These are phyloP conservation scores for Lolium perenne DNA, from an alignment of 176 grass and related monocot genomes.

Conservation along the genomic window DNA sequence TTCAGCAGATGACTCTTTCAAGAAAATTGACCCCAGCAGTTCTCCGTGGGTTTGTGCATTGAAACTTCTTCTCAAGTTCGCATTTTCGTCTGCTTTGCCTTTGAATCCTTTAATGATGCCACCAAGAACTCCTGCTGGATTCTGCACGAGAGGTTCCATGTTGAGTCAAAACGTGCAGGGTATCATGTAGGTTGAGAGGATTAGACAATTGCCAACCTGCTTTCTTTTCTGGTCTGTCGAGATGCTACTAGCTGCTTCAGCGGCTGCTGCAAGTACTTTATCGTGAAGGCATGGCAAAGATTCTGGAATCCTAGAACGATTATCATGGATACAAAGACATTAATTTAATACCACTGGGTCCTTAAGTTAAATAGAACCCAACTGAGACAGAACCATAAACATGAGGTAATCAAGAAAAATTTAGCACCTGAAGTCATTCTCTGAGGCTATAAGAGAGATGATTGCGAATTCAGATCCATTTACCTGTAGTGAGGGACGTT, in stretches of 20 bases:
- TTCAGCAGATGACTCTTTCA: slow-evolving; percentile 59
- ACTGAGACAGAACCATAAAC: not conserved
- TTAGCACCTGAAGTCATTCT: slow-evolving; percentile 82
- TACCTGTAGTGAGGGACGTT: slow-evolving; percentile 50
- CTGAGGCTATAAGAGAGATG: slow-evolving; percentile 69
- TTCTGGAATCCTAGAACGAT: slow-evolving; percentile 81
- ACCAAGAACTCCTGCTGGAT: slow-evolving; percentile 68
- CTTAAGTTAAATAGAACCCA: slow-evolving; percentile 28
- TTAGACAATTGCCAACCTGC: slow-evolving; percentile 58
- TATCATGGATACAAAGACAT: slow-evolving; percentile 4
- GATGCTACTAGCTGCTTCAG: slow-evolving; percentile 72
- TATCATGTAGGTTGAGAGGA: slow-evolving; percentile 5
- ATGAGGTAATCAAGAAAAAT: slow-evolving; percentile 24
- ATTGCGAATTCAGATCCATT: slow-evolving; percentile 86
- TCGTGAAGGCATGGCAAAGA: slow-evolving; percentile 89
- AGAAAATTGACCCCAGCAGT: slow-evolving; percentile 76
- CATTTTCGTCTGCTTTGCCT: slow-evolving; percentile 61
- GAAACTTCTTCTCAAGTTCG: slow-evolving; percentile 53
- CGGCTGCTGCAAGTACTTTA: slow-evolving; percentile 91
- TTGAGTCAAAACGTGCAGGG: slow-evolving; percentile 30
- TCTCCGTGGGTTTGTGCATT: slow-evolving; percentile 36
- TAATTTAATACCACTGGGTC: slow-evolving; percentile 8
- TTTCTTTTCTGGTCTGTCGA: slow-evolving; percentile 73
- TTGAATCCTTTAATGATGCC: slow-evolving; percentile 90
- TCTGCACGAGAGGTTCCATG: slow-evolving; percentile 53